Evolutionary conservation across 1,284 basidiomycete species (phyloP), one percentile per base, ranked within the genome.

Genomic region (Peniophora sp.): DNA sequence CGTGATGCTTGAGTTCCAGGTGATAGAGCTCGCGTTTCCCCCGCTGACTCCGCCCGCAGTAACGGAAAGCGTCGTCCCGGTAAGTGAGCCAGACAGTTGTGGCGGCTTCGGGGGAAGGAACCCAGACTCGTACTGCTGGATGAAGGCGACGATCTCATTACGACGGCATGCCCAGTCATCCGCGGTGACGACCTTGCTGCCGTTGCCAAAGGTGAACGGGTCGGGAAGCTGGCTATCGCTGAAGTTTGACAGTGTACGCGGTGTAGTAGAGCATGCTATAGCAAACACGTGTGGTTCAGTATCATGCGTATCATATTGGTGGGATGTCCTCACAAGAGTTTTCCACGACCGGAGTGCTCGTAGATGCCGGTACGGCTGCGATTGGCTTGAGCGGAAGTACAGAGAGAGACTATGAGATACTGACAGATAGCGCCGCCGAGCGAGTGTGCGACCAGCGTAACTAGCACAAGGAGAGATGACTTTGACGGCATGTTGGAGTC

Each of bases 121-220:
- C 6, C 77, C 77, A 2, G 72, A 66, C 63, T 80, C 78, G 58
- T 75, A 74, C 14, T 63, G 63, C 56, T 77, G 73, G 57, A 79
- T 59, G 16, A 79, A 64, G 24, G 70, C 64, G 48, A 56, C 59
- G 55, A 79, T 73, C 59, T 80, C 72, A 10, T 65, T 65, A 25
- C 69, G 69, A 27, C 77, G 70, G 59, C 78, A 80, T 10, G 64
- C 63, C 70, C 73, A 80, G 53, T 79, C 72, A 1, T 56, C 69
- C 34, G 65, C 62, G 19, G 71, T 73, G n/a, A 56, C 52, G 8
- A 74, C 71, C 12, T 64, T 62, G 2, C 61, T 55, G 19, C 73
- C 69, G 50, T 70, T 67, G 49, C 68, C 55, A 60, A 77, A 75
- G 2, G 64, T 65, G 69, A 80, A 80, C 2, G 75, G 76, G 58